These are phyloP conservation scores for Aspergillus egyptiacus DNA, from an alignment of 495 filamentous ascomycete genomes.

Conservation along the genomic window DNA sequence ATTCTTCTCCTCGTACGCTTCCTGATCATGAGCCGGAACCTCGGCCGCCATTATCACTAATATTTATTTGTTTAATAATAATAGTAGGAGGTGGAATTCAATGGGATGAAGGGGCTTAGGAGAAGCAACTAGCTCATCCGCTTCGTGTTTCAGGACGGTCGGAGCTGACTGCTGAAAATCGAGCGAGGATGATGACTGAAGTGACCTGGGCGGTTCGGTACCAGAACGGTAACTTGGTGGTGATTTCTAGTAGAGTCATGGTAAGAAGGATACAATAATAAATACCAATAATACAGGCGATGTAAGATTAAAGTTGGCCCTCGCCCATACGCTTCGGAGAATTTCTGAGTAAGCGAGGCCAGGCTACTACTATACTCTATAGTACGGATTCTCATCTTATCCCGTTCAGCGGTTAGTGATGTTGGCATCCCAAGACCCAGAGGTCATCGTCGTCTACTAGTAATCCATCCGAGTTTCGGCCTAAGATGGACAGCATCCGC, in stretches of 20 bases:
- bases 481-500: too few species aligned
- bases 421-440: background rate
- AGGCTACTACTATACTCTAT: too few species aligned
- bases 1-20: slow-evolving; percentile 71
- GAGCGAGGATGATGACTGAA: too few species aligned
- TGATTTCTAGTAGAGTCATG: background rate
- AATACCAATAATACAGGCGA: background rate
- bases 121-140: too few species aligned
- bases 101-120: too few species aligned
- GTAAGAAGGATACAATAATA: background rate
- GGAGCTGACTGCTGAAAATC: background rate
- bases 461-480: background rate
- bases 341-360: slow-evolving; percentile 18
- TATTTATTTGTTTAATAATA: background rate
- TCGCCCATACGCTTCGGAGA: slow-evolving; percentile 16
- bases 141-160: background rate
- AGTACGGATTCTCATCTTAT: too few species aligned
- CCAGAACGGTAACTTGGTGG: background rate
- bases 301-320: slow-evolving; percentile 8
- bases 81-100: background rate
- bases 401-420: too few species aligned
- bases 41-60: slow-evolving; percentile 10
- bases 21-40: slow-evolving; percentile 9
- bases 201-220: too few species aligned
- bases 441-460: background rate